phyloP scores from a whole-genome alignment of 148 eudicot species.

The Rhododendron molle region DNA sequence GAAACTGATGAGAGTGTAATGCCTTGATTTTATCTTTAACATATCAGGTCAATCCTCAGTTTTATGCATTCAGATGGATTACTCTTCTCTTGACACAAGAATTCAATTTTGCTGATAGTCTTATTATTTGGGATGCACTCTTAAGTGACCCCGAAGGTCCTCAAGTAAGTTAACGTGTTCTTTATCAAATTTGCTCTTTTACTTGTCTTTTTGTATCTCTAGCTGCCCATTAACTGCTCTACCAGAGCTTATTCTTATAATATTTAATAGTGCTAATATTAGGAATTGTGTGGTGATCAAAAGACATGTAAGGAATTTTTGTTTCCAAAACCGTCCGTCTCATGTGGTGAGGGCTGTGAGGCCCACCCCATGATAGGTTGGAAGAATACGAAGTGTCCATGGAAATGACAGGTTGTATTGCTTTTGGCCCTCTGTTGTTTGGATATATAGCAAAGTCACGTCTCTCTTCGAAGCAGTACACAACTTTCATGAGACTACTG shows the following conservation, averaged over 20 bases:
- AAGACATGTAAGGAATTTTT: background rate
- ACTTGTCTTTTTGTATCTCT: background rate
- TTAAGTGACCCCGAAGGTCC: constrained; percentile 99
- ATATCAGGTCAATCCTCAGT: constrained; percentile 95
- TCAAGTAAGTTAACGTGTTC: constrained; percentile 50
- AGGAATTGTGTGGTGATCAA: background rate
- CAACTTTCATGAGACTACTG: background rate
- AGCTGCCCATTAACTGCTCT: background rate
- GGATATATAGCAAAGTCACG: background rate
- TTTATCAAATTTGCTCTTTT: background rate
- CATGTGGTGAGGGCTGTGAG: background rate
- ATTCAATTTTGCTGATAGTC: constrained; percentile 79
- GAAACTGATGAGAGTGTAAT: background rate
- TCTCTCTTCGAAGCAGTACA: background rate
- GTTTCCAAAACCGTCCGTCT: background rate
- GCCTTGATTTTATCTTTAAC: constrained; percentile 1
- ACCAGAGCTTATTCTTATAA: background rate
- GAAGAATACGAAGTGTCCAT: background rate
- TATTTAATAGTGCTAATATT: background rate
- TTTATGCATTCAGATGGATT: constrained; percentile 98
- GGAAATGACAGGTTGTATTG: background rate
- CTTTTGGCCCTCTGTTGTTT: background rate
- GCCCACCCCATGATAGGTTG: background rate
- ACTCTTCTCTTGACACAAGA: constrained; percentile 97
- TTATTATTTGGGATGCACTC: constrained; percentile 90